phyloP scores from a whole-genome alignment of 129 eudicot species.

The Helichrysum umbraculigerum region DNA sequence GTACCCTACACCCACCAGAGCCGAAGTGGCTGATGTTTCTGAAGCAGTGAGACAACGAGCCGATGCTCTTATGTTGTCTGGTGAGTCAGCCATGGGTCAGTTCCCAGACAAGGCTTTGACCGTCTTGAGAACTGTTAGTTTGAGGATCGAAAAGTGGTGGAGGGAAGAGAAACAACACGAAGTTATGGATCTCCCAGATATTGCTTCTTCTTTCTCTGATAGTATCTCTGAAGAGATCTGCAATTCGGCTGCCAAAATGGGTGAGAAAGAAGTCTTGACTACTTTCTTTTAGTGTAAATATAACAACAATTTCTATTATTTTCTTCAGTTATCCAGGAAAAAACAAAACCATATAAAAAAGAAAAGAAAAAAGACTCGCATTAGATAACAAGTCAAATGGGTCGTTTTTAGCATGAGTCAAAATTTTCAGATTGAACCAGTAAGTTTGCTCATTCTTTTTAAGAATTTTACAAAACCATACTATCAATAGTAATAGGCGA shows the following conservation, averaged over 20 bases:
- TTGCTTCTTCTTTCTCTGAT: slow-evolving; percentile 71
- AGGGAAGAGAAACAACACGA: slow-evolving; percentile 84
- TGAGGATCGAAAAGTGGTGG: slow-evolving; percentile 97
- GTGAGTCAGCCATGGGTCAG: slow-evolving; percentile 99
- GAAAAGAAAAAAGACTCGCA: no score
- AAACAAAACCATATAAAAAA: no score
- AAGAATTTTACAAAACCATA: neutral
- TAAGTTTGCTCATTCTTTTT: neutral
- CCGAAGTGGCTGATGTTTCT: slow-evolving; percentile 98
- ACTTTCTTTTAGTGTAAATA: neutral
- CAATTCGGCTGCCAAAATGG: slow-evolving; percentile 92
- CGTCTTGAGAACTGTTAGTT: slow-evolving; percentile 84
- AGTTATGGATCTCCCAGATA: slow-evolving; percentile 66
- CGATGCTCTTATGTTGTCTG: slow-evolving; percentile 95
- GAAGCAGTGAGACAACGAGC: slow-evolving; percentile 95
- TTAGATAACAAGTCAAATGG: slow-evolving; percentile 4
- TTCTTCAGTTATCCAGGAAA: neutral
- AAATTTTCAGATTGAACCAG: neutral
- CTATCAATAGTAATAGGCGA: no score
- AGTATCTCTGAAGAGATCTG: slow-evolving; percentile 89
- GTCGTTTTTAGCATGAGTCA: neutral
- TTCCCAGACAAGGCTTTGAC: slow-evolving; percentile 90
- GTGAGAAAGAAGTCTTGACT: slow-evolving; percentile 42
- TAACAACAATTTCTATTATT: neutral
- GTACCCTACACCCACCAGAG: slow-evolving; percentile 93